Evolutionary conservation across 2,329 filamentous ascomycete genomes (phyloP).

Genomic region (Neofusicoccum cordaticola): DNA sequence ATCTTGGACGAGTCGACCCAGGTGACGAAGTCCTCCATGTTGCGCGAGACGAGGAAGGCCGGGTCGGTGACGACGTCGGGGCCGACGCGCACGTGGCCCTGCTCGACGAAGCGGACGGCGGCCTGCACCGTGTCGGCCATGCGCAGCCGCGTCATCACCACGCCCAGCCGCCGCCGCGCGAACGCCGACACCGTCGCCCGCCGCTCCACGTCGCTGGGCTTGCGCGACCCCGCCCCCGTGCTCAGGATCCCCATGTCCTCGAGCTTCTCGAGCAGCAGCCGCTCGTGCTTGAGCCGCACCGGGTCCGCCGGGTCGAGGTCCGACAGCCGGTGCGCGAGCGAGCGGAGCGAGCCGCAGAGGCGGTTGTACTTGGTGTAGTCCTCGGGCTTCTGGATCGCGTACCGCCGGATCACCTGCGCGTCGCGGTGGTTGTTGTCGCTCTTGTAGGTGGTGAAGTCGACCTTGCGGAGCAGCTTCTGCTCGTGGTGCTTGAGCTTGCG

Average conservation of each 20-base stretch:
- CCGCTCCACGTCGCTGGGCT: slow-evolving; percentile 70
- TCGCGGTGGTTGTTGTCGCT: slow-evolving; percentile 84
- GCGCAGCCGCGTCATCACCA: slow-evolving; percentile 83
- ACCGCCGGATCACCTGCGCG: slow-evolving; percentile 73
- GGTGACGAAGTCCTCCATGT: slow-evolving; percentile 93
- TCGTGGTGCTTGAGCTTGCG: not conserved
- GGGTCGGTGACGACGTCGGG: slow-evolving; percentile 88
- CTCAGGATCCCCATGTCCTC: slow-evolving; percentile 87
- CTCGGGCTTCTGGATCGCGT: slow-evolving; percentile 84
- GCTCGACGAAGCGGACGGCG: slow-evolving; percentile 79
- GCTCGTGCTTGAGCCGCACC: slow-evolving; percentile 78
- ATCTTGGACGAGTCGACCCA: slow-evolving; percentile 97
- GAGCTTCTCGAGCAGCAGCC: slow-evolving; percentile 84
- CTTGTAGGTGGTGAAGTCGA: slow-evolving; percentile 94
- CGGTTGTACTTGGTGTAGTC: slow-evolving; percentile 65
- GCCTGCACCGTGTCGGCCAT: slow-evolving; percentile 92
- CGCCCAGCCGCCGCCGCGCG: slow-evolving; percentile 76
- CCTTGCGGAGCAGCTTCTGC: slow-evolving; percentile 77
- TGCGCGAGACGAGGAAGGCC: slow-evolving; percentile 79
- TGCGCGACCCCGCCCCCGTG: slow-evolving; percentile 60
- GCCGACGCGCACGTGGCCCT: slow-evolving; percentile 88
- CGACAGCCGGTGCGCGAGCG: slow-evolving; percentile 84
- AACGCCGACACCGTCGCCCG: slow-evolving; percentile 87
- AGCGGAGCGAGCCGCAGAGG: slow-evolving; percentile 65
- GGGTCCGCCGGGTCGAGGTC: slow-evolving; percentile 76